Evolutionary conservation across 2,329 filamentous ascomycete genomes (phyloP), one percentile per base, ranked within the genome.

Genomic region (Diaporthe eres): DNA sequence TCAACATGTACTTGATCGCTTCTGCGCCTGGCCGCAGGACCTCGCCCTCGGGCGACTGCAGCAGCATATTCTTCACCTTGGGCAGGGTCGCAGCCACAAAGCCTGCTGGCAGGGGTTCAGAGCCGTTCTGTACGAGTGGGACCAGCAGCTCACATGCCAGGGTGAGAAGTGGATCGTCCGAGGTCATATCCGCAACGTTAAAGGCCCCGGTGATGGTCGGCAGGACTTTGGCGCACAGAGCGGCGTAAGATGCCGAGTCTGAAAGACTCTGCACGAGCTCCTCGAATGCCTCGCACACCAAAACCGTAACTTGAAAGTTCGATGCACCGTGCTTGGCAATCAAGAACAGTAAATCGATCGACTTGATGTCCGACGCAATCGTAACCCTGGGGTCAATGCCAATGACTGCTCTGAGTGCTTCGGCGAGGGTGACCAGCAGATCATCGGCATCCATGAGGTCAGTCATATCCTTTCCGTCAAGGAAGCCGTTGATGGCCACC

Each of bases 371-470:
- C 19, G 90, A 90, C 0, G 92, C 91, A 31, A 98, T 89, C 31
- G 94, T 93, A 72, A 97, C 91, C 22, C 89, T 88, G 3, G 94
- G 91, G 80, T 98, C 93, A 73, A 98, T 90, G 79, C 93, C 89
- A 80, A 98, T 97, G 39, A 94, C 93, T 79, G 95, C 92, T 71
- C 95, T 91, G 4, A 98, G 88, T 0, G 96, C 94, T 84, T 98
- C 95, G 8, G 96, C 94, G 44, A 99, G 88, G 0, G 96, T 96
- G 19, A 98, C 94, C 79, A 98, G 92, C 73, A 98, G 90, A 83
- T 99, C 97, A 79, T 98, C 96, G 15, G 94, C 94, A 77, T 98
- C 96, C 73, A 94, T 92, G 65, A 98, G 90, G 25, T 98, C 96
- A 71, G 90, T 91, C 67, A 97, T 88, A 80, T 98, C 95, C 82